Evolutionary conservation across 148 eudicot genomes (phyloP).

Genomic region (Rhododendron vialii): DNA sequence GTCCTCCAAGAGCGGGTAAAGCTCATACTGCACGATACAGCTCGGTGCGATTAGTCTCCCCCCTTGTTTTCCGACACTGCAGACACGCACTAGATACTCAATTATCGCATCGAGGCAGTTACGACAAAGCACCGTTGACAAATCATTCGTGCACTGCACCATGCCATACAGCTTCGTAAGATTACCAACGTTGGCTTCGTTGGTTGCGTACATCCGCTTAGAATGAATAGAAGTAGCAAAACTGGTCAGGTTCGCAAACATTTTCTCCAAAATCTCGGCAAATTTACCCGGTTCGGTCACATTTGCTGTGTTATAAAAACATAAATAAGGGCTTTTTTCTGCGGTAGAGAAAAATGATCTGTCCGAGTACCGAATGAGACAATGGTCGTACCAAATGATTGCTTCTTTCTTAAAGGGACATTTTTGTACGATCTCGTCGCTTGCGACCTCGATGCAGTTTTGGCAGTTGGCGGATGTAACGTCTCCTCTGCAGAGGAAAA

Average conservation of each 20-base stretch:
- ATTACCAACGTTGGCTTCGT: background rate
- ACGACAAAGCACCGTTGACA: background rate
- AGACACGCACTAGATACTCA: background rate
- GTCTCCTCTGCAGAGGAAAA: background rate
- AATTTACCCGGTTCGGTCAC: background rate
- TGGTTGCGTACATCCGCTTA: background rate
- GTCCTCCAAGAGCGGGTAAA: background rate
- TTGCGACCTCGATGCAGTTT: background rate
- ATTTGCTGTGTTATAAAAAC: background rate
- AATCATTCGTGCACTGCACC: conserved; percentile 25
- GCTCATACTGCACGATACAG: conserved; percentile 23
- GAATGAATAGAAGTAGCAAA: background rate
- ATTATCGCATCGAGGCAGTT: conserved; percentile 9
- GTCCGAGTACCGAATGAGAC: background rate
- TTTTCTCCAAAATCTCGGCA: background rate
- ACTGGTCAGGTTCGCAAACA: background rate
- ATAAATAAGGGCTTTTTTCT: background rate
- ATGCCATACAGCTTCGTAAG: background rate
- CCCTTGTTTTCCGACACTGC: conserved; percentile 3
- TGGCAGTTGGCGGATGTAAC: background rate
- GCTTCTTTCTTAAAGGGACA: background rate
- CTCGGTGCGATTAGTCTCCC: conserved; percentile 12
- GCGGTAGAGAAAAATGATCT: background rate
- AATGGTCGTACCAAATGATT: background rate
- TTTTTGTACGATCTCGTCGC: background rate